Conservation (phyloP, 2,329 filamentous ascomycete genomes). For the Akanthomyces uredinophilus region DNA sequence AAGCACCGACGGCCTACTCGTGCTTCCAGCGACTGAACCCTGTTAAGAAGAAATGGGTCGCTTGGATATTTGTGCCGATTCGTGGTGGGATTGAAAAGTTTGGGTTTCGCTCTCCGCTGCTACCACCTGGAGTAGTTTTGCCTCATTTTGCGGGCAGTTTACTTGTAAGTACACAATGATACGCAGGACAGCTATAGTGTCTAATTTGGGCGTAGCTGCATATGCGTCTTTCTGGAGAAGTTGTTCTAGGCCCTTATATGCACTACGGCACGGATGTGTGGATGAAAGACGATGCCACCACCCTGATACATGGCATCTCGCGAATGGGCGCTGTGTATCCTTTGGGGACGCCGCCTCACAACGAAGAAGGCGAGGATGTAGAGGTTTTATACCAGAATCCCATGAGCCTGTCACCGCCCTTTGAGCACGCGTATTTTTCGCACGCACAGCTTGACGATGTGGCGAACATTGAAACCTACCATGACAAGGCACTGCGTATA, state of each 20-base stretch:
- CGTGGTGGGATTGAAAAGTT: constrained; percentile 1
- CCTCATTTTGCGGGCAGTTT: constrained; percentile 5
- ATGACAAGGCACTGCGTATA: constrained; percentile 5
- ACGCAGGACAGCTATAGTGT: not conserved
- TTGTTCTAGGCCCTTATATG: constrained; percentile 2
- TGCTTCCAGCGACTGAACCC: constrained; percentile 9
- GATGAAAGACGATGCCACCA: constrained; percentile 8
- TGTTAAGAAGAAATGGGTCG: constrained; percentile 9
- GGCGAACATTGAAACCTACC: not conserved
- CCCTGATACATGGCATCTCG: constrained; percentile 10
- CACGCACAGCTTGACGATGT: constrained; percentile 3
- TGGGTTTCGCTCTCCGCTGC: constrained; percentile 6
- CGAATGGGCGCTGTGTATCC: constrained; percentile 5
- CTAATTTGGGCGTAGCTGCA: constrained; percentile 2
- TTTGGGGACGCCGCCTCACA: not conserved
- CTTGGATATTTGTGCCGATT: constrained; percentile 10
- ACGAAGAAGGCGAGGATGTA: not conserved
- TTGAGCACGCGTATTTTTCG: constrained; percentile 7
- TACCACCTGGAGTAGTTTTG: not conserved
- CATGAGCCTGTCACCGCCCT: constrained; percentile 5
- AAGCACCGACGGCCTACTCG: constrained; percentile 6
- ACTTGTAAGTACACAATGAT: not conserved
- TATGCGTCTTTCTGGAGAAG: constrained; percentile 2
- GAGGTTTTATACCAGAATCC: not conserved
- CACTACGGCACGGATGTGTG: constrained; percentile 1